Percentiles rank a stretch among this genome's conserved stretches.
Evolutionary conservation across 2,329 filamentous ascomycete species (phyloP).

Genomic region (Chrysoporthe austroafricana): DNA sequence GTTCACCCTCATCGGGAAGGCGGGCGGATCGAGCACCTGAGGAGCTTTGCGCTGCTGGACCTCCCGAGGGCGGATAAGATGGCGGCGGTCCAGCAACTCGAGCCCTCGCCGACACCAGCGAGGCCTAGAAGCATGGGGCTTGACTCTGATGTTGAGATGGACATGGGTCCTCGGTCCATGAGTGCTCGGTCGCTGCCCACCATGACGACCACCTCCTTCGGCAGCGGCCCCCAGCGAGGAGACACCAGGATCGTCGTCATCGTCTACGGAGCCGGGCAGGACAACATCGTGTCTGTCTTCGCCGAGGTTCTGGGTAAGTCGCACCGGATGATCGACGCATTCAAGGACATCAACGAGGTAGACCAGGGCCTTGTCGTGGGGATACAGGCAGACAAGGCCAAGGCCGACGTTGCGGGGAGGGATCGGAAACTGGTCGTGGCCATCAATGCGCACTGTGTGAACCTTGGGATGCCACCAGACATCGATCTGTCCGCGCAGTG

Average conservation of each 20-base stretch:
- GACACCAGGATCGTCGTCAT: constrained; percentile 67
- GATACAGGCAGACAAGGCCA: constrained; percentile 60
- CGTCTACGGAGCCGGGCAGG: constrained; percentile 71
- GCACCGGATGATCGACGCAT: constrained; percentile 60
- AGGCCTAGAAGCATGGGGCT: constrained; percentile 34
- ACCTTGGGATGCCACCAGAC: constrained; percentile 71
- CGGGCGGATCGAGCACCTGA: background rate
- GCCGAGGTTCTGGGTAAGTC: constrained; percentile 80
- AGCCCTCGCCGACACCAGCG: constrained; percentile 32
- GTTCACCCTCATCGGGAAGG: background rate
- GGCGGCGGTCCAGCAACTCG: constrained; percentile 33
- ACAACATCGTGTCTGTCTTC: constrained; percentile 74
- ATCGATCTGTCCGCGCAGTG: constrained; percentile 66
- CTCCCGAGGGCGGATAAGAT: constrained; percentile 10
- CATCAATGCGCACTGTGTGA: constrained; percentile 78
- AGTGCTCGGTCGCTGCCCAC: constrained; percentile 36
- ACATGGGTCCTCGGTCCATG: constrained; percentile 22
- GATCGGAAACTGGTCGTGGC: constrained; percentile 64
- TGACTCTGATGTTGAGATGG: constrained; percentile 42
- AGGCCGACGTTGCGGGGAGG: constrained; percentile 60
- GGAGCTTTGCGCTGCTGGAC: background rate
- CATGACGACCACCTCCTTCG: constrained; percentile 43
- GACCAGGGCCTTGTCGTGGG: constrained; percentile 71
- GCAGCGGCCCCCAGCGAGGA: constrained; percentile 53
- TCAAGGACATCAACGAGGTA: constrained; percentile 56